These are phyloP conservation scores for Orbilia ellipsospora DNA, from an alignment of 2,329 filamentous ascomycete species.

Conservation along the genomic window DNA sequence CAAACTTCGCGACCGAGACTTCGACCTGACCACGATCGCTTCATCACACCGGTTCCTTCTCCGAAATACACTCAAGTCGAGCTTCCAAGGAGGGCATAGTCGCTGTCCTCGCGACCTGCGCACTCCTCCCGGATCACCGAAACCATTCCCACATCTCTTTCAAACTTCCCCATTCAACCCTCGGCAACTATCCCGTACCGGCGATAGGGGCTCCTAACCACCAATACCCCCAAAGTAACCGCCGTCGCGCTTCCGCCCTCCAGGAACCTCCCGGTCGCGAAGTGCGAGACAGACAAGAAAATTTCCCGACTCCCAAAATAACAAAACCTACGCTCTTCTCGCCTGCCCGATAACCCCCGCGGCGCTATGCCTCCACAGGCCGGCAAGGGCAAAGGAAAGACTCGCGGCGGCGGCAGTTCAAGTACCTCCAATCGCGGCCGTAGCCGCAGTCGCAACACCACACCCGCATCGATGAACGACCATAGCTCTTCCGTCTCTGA, in stretches of 20 bases:
- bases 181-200: conserved; percentile 49
- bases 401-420: conserved; percentile 52
- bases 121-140: background rate
- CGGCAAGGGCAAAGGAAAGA: conserved; percentile 55
- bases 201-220: conserved; percentile 21
- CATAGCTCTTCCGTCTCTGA: conserved; percentile 53
- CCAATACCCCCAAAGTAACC: conserved; percentile 11
- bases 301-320: conserved; percentile 21
- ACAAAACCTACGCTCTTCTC: background rate
- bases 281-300: conserved; percentile 13
- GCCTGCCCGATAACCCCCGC: conserved; percentile 23
- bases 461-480: conserved; percentile 53
- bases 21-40: conserved; percentile 2
- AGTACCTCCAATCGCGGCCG: conserved; percentile 52
- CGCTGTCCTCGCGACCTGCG: background rate
- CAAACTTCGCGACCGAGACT: background rate
- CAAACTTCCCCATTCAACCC: conserved; percentile 34
- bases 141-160: conserved; percentile 19
- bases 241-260: conserved; percentile 32
- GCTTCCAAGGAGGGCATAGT: background rate
- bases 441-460: conserved; percentile 55
- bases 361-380: conserved; percentile 52
- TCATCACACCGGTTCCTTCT: background rate
- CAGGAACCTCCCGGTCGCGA: conserved; percentile 13
- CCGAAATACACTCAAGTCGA: background rate